Evolutionary conservation across 2,329 filamentous ascomycete genomes (phyloP).

Genomic region (Lomentospora prolificans): DNA sequence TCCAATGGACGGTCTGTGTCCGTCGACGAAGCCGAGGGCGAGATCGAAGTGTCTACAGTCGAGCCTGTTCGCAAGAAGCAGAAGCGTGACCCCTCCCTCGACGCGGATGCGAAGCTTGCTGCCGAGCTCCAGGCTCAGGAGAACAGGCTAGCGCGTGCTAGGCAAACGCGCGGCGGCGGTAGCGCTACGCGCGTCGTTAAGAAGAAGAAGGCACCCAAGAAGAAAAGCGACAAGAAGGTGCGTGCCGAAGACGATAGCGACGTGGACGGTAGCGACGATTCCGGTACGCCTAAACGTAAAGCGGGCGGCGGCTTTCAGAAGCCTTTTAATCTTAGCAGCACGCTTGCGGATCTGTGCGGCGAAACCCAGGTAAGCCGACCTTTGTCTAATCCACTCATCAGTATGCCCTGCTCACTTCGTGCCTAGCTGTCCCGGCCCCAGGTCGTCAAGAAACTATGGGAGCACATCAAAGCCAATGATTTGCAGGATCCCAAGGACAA

Average conservation of each 20-base stretch:
- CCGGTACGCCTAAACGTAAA: slow-evolving; percentile 59
- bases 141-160: slow-evolving; percentile 57
- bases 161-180: slow-evolving; percentile 68
- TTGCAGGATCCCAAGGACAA: slow-evolving; percentile 88
- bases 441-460: slow-evolving; percentile 94
- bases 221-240: slow-evolving; percentile 69
- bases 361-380: slow-evolving; percentile 50
- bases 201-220: slow-evolving; percentile 54
- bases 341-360: slow-evolving; percentile 60
- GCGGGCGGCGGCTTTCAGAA: slow-evolving; percentile 91
- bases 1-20: slow-evolving; percentile 21
- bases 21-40: slow-evolving; percentile 26
- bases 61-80: slow-evolving; percentile 55
- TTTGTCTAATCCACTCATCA: too few relatives aligned
- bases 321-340: slow-evolving; percentile 63
- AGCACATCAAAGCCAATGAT: slow-evolving; percentile 79
- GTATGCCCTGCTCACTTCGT: background rate
- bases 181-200: slow-evolving; percentile 47
- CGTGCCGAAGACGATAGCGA: slow-evolving; percentile 75
- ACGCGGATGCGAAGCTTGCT: slow-evolving; percentile 79
- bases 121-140: slow-evolving; percentile 87
- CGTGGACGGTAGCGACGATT: slow-evolving; percentile 48
- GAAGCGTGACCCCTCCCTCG: slow-evolving; percentile 48
- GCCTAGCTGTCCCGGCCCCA: slow-evolving; percentile 78
- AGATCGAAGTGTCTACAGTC: slow-evolving; percentile 37